Evolutionary conservation across 2,329 filamentous ascomycete genomes (phyloP), one percentile per base, ranked within the genome.

Genomic region (Dactylella cylindrospora): DNA sequence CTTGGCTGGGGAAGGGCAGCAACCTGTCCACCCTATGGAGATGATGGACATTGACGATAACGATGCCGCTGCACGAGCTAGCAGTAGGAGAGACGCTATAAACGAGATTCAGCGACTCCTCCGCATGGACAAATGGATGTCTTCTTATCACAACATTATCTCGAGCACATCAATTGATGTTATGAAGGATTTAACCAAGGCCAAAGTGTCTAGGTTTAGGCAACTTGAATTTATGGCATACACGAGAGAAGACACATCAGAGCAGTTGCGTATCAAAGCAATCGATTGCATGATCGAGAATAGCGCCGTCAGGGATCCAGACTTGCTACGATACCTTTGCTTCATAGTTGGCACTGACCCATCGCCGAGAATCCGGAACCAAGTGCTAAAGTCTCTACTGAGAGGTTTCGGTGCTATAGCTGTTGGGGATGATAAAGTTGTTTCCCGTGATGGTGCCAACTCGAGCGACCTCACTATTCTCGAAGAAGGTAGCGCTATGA

Each of bases 91-190:
- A 75, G 45, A 80, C 79, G 2, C 54, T 20, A 69, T 84, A 36
- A 80, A 81, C 49, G 82, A 85, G 70, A 84, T 86, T 39, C 82
- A 86, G 67, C 78, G 83, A 47, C 82, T 84, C 66, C 78, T 83
- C 40, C 77, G 83, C 17, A 83, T 83, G 73, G 84, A 86, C 68
- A 82, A 85, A 69, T 86, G 84, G 78, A 81, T 81, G 12, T 76
- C 80, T 60, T 85, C 83, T 2, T 84, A 84, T 68, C 82, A 85
- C 60, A 86, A 86, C 64, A 77, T 83, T 50, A 64, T 70, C 17
- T 69, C 68, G 4, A 65, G 66, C 83, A 81, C 76, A 84, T 83
- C 13, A 77, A 78, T 64, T 79, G 83, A 13, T 80, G 54, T 68
- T 26, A 65, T 60, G 29, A 68, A 65, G 39, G 66, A 67, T 29